Evolutionary conservation across 345 rosid genomes (phyloP), one percentile per base, ranked within the genome.

Genomic region (Boechera divaricarpa): DNA sequence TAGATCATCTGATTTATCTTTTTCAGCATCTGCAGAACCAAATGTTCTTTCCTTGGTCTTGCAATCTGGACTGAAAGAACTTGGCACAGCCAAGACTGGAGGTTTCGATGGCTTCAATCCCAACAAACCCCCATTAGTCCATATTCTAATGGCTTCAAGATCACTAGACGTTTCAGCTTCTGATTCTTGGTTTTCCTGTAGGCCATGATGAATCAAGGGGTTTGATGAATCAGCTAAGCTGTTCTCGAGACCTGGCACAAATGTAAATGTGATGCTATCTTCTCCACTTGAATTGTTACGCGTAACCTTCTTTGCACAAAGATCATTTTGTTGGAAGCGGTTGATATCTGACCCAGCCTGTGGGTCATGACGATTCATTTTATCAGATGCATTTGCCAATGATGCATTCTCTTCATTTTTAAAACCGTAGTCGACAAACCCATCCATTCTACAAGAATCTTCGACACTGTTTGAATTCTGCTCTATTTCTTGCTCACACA

Each of bases 91-190:
- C 55, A 77, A 48, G 39, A 85, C 93, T 74, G 89, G 86, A 83
- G 99, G 99, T 76, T 91, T 95, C 35, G 91, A 88, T 63, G 99
- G 99, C 77, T 87, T 72, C 70, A 92, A 91, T 78, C 99, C 99
- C 72, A 95, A 79, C n/a, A 95, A 82, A 58, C 91, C 85, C 32
- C 99, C 96, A 79, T 95, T 92, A 64, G 94, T 95, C 99, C 99
- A 95, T 79, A 92, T 80, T 33, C 78, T 82, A 55, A 88, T 83
- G 12, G 91, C 68, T 60, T 74, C 80, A 62, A 61, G 69, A 9
- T 72, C 63, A 55, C 74, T 33, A 58, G 84, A 77, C 72, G 65
- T 48, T 73, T 82, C 85, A 69, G 82, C 62, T 67, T 73, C 66
- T 59, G 65, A 3, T 29, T 67, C 67, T 73, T 16, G 35, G 67